Conservation (phyloP, 2,329 filamentous ascomycete species). For the Verticillium klebahnii region DNA sequence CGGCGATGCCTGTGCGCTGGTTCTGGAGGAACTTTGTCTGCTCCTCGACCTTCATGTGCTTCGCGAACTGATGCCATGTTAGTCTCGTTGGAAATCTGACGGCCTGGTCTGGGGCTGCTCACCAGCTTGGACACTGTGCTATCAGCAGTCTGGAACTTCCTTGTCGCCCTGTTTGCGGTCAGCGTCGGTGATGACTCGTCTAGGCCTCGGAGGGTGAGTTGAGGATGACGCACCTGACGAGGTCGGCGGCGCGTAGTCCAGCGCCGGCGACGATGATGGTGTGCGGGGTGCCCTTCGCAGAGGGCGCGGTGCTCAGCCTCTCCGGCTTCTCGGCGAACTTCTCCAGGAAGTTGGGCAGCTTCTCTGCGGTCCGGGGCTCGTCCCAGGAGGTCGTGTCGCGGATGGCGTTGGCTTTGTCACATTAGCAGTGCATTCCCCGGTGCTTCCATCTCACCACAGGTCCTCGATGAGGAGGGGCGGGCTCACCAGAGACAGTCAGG, state of each 20-base stretch:
- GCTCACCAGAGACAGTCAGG: conserved; percentile 69
- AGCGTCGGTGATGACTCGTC: background rate
- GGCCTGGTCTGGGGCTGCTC: conserved; percentile 13
- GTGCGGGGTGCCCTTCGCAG: conserved; percentile 70
- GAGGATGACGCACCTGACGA: conserved; percentile 60
- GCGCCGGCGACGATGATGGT: conserved; percentile 85
- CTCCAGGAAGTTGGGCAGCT: conserved; percentile 77
- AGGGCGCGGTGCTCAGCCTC: conserved; percentile 59
- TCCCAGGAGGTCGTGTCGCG: conserved; percentile 74
- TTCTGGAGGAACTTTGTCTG: conserved; percentile 70
- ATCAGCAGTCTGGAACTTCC: conserved; percentile 75
- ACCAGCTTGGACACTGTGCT: conserved; percentile 77
- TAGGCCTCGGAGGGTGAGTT: too few relatives aligned
- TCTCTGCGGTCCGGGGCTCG: conserved; percentile 61
- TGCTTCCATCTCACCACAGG: background rate
- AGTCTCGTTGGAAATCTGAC: background rate
- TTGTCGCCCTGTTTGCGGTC: conserved; percentile 50
- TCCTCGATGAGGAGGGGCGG: background rate
- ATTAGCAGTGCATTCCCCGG: background rate
- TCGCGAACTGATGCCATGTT: conserved; percentile 62
- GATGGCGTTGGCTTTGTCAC: conserved; percentile 61
- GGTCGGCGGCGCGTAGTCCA: conserved; percentile 79
- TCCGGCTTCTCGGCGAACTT: conserved; percentile 52
- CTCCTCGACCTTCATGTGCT: conserved; percentile 94
- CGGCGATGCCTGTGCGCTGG: conserved; percentile 73